Conservation (phyloP, 306 rosid genomes). For the Senna siamea region DNA sequence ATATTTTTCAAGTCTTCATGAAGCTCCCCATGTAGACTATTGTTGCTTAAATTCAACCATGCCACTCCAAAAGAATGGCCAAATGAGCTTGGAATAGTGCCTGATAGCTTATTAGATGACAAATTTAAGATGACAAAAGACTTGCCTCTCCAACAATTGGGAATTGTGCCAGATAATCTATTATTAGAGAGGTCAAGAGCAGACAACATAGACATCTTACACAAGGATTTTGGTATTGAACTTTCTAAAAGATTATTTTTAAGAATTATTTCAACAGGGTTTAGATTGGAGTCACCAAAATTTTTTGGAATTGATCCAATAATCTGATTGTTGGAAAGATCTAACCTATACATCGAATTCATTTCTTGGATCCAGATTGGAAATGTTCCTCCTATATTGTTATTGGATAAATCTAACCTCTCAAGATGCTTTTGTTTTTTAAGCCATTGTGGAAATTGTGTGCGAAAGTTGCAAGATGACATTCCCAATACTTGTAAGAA, state of each 20-base stretch:
- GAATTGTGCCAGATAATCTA: background rate
- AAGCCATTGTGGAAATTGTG: background rate
- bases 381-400: background rate
- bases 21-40: background rate
- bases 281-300: background rate
- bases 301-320: background rate
- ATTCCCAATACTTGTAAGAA: background rate
- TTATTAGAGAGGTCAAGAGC: background rate
- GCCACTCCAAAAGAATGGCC: background rate
- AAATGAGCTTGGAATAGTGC: background rate
- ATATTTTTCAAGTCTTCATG: background rate
- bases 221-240: background rate
- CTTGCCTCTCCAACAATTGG: background rate
- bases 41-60: background rate
- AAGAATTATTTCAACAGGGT: background rate
- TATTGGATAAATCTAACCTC: background rate
- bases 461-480: background rate
- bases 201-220: background rate
- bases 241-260: background rate
- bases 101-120: background rate
- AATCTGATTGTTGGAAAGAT: background rate
- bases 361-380: background rate
- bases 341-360: background rate
- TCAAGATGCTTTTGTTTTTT: background rate
- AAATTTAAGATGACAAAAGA: background rate